Conservation (phyloP, 257 asterid genomes). For the Plantago major region DNA sequence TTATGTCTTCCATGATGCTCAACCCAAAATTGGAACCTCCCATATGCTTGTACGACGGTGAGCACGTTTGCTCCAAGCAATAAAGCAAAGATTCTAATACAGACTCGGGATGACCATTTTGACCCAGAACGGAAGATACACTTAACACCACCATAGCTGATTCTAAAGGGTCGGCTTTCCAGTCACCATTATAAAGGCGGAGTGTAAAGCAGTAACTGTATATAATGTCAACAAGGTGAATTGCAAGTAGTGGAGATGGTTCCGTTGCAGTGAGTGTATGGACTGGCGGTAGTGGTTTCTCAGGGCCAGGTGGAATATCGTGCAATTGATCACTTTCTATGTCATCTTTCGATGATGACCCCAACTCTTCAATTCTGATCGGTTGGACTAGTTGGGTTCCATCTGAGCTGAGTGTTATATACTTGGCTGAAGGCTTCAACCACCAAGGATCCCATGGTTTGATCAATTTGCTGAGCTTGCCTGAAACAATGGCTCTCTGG, state of each 20-base stretch:
- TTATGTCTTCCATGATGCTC: constrained; percentile 51
- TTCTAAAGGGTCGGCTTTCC: constrained; percentile 64
- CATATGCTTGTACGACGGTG: constrained; percentile 54
- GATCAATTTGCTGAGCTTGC: constrained; percentile 82
- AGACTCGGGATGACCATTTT: constrained; percentile 50
- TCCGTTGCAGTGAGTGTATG: constrained; percentile 50
- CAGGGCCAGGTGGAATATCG: constrained; percentile 73
- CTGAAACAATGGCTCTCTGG: constrained; percentile 70
- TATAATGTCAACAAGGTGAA: constrained; percentile 75
- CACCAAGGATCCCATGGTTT: constrained; percentile 99
- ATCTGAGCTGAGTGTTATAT: constrained; percentile 50
- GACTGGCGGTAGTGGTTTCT: constrained; percentile 49
- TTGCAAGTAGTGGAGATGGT: constrained; percentile 73
- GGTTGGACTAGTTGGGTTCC: constrained; percentile 73
- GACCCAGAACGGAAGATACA: constrained; percentile 65
- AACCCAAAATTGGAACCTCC: constrained; percentile 70
- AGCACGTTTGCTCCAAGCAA: constrained; percentile 77
- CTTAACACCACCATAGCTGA: constrained; percentile 38
- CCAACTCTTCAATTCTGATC: constrained; percentile 25
- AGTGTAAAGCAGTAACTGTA: constrained; percentile 86
- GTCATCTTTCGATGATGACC: constrained; percentile 25
- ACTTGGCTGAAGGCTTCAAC: constrained; percentile 63
- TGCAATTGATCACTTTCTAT: constrained; percentile 26
- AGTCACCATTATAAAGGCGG: constrained; percentile 83
- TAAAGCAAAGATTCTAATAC: constrained; percentile 54